Evolutionary conservation across 2,329 filamentous ascomycete species (phyloP).

Genomic region (Diatrype stigma): DNA sequence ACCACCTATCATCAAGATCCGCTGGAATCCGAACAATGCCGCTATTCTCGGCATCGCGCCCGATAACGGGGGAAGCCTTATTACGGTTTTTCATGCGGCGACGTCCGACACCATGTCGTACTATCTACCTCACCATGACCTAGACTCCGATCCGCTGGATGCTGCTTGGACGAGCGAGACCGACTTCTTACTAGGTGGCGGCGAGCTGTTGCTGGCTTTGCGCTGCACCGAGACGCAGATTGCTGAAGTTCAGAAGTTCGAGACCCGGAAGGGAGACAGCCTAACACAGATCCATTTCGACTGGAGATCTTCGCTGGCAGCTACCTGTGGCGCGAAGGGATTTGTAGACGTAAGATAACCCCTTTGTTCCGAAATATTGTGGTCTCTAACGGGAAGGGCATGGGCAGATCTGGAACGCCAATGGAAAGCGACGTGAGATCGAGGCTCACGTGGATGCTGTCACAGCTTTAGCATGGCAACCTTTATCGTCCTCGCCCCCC

Average conservation of each 20-base stretch:
- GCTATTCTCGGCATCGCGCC: slow-evolving; percentile 56
- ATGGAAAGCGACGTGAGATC: slow-evolving; percentile 51
- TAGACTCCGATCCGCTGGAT: slow-evolving; percentile 50
- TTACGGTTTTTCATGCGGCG: slow-evolving; percentile 50
- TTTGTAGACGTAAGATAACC: slow-evolving; percentile 52
- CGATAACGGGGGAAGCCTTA: slow-evolving; percentile 47
- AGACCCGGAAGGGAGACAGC: slow-evolving; percentile 49
- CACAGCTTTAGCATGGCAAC: slow-evolving; percentile 59
- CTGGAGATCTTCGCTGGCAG: slow-evolving; percentile 46
- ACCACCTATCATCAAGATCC: slow-evolving; percentile 57
- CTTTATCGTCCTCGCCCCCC: slow-evolving; percentile 35
- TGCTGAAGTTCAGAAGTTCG: slow-evolving; percentile 42
- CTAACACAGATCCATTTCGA: slow-evolving; percentile 57
- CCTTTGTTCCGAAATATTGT: background rate
- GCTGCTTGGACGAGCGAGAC: slow-evolving; percentile 56
- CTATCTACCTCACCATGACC: slow-evolving; percentile 45
- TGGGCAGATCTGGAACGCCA: slow-evolving; percentile 50
- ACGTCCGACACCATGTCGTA: slow-evolving; percentile 44
- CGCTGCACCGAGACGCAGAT: slow-evolving; percentile 45
- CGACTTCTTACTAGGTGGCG: slow-evolving; percentile 57
- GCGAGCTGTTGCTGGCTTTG: slow-evolving; percentile 48
- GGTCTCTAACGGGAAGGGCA: slow-evolving; percentile 7
- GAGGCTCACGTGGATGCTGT: slow-evolving; percentile 56
- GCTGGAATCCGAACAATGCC: slow-evolving; percentile 54
- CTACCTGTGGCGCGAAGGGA: slow-evolving; percentile 58